Percentiles rank a stretch among this genome's conserved stretches.
These are phyloP conservation scores for Glarea lozoyensis DNA, from an alignment of 495 filamentous ascomycete species.

Conservation along the genomic window DNA sequence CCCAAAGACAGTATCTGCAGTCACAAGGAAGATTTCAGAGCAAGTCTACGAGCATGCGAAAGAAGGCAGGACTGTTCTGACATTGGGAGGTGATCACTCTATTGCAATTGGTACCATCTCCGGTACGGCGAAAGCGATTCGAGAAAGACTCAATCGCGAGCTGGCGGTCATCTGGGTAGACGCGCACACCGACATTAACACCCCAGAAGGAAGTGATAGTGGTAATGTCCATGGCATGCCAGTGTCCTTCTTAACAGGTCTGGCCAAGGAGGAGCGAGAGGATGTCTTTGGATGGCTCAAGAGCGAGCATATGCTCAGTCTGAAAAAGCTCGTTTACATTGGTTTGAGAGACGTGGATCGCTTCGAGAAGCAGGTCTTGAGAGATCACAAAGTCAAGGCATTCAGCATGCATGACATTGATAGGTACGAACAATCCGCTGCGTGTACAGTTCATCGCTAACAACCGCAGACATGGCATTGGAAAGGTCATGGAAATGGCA, in stretches of 20 bases:
- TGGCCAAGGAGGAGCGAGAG: constrained; percentile 59
- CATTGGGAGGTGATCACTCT: constrained; percentile 90
- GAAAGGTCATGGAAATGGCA: constrained; percentile 94
- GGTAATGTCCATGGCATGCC: constrained; percentile 99
- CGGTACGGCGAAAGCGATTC: constrained; percentile 74
- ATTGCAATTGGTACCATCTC: constrained; percentile 92
- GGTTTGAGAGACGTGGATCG: constrained; percentile 86
- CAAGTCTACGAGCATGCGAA: constrained; percentile 85
- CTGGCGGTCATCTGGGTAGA: constrained; percentile 98
- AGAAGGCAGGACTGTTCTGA: constrained; percentile 80
- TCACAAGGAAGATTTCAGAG: constrained; percentile 68
- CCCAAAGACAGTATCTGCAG: constrained; percentile 77
- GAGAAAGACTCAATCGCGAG: constrained; percentile 71
- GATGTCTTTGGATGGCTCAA: constrained; percentile 85
- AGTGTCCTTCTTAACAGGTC: constrained; percentile 79
- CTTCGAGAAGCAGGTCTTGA: constrained; percentile 82
- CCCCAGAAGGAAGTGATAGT: constrained; percentile 77
- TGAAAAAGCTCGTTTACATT: constrained; percentile 93
- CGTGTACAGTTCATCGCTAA: not conserved
- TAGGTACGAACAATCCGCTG: constrained; percentile 33
- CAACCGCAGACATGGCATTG: constrained; percentile 64
- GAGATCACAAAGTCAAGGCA: constrained; percentile 83
- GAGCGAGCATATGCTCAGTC: constrained; percentile 43
- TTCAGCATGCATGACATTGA: constrained; percentile 99
- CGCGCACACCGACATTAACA: constrained; percentile 96